phyloP scores from a whole-genome alignment of 257 asterid genomes.

The Thymus quinquecostatus region DNA sequence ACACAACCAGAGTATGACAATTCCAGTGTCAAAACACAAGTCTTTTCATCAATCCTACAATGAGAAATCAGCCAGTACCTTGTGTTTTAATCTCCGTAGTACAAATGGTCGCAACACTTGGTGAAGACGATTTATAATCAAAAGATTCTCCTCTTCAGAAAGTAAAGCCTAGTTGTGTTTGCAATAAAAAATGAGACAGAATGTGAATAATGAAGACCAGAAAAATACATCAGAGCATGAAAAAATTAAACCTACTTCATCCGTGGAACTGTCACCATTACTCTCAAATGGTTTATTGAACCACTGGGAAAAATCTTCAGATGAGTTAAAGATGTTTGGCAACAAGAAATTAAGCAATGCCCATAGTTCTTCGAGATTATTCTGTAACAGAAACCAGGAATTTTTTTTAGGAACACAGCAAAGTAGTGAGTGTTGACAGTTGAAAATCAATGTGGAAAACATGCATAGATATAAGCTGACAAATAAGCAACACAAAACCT shows the following conservation, averaged over 20 bases:
- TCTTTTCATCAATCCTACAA: slow-evolving; percentile 9
- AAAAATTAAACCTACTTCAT: slow-evolving; percentile 58
- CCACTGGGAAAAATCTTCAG: slow-evolving; percentile 99
- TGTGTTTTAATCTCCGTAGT: slow-evolving; percentile 95
- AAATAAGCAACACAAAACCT: slow-evolving; percentile 53
- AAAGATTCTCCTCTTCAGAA: slow-evolving; percentile 98
- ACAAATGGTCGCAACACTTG: slow-evolving; percentile 99
- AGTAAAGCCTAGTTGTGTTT: slow-evolving; percentile 71
- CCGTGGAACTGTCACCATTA: slow-evolving; percentile 86
- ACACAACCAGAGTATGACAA: not conserved
- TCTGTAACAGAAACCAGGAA: slow-evolving; percentile 54
- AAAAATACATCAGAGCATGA: slow-evolving; percentile 19
- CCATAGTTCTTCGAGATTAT: slow-evolving; percentile 99
- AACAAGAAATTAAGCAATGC: slow-evolving; percentile 96
- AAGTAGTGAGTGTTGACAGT: slow-evolving; percentile 22
- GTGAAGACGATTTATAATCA: slow-evolving; percentile 98
- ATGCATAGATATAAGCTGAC: slow-evolving; percentile 7
- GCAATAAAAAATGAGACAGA: slow-evolving; percentile 29
- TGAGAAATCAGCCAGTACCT: slow-evolving; percentile 53
- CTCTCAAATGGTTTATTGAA: slow-evolving; percentile 97
- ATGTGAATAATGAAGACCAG: slow-evolving; percentile 25
- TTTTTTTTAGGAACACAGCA: slow-evolving; percentile 25
- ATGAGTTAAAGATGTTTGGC: slow-evolving; percentile 96
- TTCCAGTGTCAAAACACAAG: slow-evolving; percentile 13
- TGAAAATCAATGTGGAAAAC: slow-evolving; percentile 14